These are phyloP conservation scores for Xylaria acuta DNA, from an alignment of 495 filamentous ascomycete species.

Conservation along the genomic window DNA sequence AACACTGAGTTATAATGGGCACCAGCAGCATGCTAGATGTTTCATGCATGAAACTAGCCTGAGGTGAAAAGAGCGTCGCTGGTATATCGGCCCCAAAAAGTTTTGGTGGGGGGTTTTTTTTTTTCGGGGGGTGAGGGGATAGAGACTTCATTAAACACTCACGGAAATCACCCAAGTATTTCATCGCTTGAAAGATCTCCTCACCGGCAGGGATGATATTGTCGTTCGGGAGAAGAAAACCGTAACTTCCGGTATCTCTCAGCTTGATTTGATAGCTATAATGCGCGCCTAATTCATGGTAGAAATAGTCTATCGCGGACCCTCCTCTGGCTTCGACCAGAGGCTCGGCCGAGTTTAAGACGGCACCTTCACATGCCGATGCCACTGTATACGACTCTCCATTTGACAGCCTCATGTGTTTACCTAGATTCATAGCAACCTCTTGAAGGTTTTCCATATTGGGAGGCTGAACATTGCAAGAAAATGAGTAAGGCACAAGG, in stretches of 20 bases:
- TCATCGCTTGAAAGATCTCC: slow-evolving; percentile 80
- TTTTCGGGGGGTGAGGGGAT: background rate
- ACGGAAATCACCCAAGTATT: slow-evolving; percentile 77
- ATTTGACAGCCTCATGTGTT: slow-evolving; percentile 79
- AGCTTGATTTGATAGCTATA: slow-evolving; percentile 96
- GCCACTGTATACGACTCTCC: slow-evolving; percentile 79
- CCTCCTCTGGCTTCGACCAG: slow-evolving; percentile 71
- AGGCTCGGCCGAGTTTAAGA: slow-evolving; percentile 51
- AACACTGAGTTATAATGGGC: background rate
- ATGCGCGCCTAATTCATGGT: slow-evolving; percentile 80
- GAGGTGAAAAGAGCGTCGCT: background rate
- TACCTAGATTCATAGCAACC: slow-evolving; percentile 85
- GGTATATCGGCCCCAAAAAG: background rate
- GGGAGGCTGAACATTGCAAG: slow-evolving; percentile 76
- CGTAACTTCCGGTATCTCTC: slow-evolving; percentile 92
- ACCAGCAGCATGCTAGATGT: background rate
- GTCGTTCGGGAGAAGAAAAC: slow-evolving; percentile 85
- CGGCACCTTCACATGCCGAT: slow-evolving; percentile 87
- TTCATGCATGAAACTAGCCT: background rate
- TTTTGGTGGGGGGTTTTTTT: too few species aligned
- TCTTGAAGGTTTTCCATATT: slow-evolving; percentile 91
- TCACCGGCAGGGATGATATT: slow-evolving; percentile 90
- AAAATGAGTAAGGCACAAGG: slow-evolving; percentile 89
- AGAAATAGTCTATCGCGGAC: slow-evolving; percentile 94
- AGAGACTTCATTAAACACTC: slow-evolving; percentile 40